These are phyloP conservation scores for Gypsophila paniculata DNA, from an alignment of 179 eudicot species.

Conservation along the genomic window DNA sequence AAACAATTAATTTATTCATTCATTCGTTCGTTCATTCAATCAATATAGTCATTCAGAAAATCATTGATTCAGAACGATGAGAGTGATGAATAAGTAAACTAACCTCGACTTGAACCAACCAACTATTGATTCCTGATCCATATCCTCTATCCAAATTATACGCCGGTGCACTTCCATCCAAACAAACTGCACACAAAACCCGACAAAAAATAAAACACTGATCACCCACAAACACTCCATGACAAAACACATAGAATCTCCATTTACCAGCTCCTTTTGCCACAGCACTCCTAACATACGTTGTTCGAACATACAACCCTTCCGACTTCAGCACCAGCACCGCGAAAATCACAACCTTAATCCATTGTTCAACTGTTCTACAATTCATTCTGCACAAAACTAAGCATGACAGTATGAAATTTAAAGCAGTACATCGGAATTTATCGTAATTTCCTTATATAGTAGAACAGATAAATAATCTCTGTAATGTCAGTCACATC, in stretches of 20 bases:
- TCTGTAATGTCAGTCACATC: slow-evolving; percentile 2
- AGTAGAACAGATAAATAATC: neutral
- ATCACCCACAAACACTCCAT: neutral
- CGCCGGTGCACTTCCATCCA: slow-evolving; percentile 96
- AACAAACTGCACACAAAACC: slow-evolving; percentile 58
- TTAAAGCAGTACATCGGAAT: neutral
- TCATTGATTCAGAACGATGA: too few species aligned
- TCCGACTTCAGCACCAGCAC: slow-evolving; percentile 37
- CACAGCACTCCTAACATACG: slow-evolving; percentile 62
- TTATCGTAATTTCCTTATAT: neutral
- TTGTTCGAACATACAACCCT: slow-evolving; percentile 57
- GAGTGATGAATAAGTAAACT: neutral
- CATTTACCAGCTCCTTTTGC: slow-evolving; percentile 87
- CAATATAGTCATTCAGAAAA: neutral
- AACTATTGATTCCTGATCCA: slow-evolving; percentile 71
- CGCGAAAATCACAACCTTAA: slow-evolving; percentile 30
- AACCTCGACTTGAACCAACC: slow-evolving; percentile 89
- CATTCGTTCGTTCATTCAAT: neutral
- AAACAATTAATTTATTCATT: neutral
- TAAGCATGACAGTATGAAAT: neutral
- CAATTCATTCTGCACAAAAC: slow-evolving; percentile 41
- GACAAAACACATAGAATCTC: neutral
- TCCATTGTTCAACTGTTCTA: slow-evolving; percentile 32
- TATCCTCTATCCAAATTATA: slow-evolving; percentile 73
- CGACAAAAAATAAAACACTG: slow-evolving; percentile 4